Percentiles rank a stretch among this genome's conserved stretches.
These are phyloP conservation scores for Chlamydomonas sp. DNA, from an alignment of 139 green algal species.

Conservation along the genomic window DNA sequence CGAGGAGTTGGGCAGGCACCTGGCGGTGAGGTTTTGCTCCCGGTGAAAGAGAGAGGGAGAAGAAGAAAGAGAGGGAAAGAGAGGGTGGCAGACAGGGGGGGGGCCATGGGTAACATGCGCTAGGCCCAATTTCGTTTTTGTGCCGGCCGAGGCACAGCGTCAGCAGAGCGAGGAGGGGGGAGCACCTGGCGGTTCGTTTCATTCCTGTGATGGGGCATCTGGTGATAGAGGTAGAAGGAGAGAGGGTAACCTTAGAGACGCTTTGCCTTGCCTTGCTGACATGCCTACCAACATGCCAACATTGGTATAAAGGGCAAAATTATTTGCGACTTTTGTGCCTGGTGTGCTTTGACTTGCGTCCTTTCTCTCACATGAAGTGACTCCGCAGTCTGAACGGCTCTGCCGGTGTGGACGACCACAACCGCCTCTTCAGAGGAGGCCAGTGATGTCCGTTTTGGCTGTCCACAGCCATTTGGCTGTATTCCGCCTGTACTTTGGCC, in stretches of 20 bases:
- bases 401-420: too few relatives aligned
- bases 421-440: too few relatives aligned
- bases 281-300: not conserved
- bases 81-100: not conserved
- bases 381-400: too few relatives aligned
- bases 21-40: too few relatives aligned
- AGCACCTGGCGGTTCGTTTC: not conserved
- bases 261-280: not conserved
- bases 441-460: too few relatives aligned
- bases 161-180: constrained; percentile 24
- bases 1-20: constrained; percentile 35
- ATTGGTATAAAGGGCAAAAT: too few relatives aligned
- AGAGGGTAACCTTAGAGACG: not conserved
- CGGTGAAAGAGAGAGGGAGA: too few relatives aligned
- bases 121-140: not conserved
- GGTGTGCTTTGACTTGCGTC: not conserved
- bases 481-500: too few relatives aligned
- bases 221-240: not conserved
- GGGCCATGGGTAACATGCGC: not conserved
- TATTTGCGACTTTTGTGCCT: too few relatives aligned
- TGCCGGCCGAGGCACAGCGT: constrained; percentile 48
- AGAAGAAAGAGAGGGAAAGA: too few relatives aligned
- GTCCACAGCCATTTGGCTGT: too few relatives aligned
- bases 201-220: not conserved
- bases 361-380: not conserved